Base-by-base conservation (phyloP, 108 stramenopile genomes). In the Stephanodiscus minutulus region DNA sequence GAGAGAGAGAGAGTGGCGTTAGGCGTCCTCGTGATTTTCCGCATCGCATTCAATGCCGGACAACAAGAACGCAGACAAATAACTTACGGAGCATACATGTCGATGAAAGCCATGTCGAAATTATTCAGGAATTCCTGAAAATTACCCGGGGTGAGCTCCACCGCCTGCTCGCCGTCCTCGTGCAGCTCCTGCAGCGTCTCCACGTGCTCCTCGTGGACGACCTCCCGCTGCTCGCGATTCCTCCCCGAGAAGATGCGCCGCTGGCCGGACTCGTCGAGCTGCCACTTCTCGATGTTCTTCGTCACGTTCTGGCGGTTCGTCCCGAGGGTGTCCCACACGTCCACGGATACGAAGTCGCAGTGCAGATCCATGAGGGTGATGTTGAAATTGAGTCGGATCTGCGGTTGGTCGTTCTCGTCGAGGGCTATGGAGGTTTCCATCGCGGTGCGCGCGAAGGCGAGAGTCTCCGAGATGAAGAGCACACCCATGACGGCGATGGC, bases 281-380 rank as follows among this genome's bases (percentile, higher is more conserved):
- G 96, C 98, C 98, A 98, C 84, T 97, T 98, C 77, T 97, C 92
- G n/a, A 98, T 90, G 68, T 98, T 98, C 63, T 94, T 92, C 72
- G 96, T 98, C 6, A 98, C 93, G 79, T 98, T 98, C 73, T 97
- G 92, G 28, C 89, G 85, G 77, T 97, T 96, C 10, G 97, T 98
- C 35, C 98, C 98, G 54, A 95, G 77, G 44, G 92, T 90, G 67
- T 94, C 96, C 88, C 88, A 91, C 0, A 94, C 94, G 74, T 94
- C 97, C n/a, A 96, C 91, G 11, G 72, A 66, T 15, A 95, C 89
- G 72, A 87, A 97, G 70, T 97, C 97, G 74, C 97, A 97, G 60
- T 95, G 90, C 33, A 97, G 56, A 76, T 92, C 94, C 62, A 94
- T 76, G 62, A 97, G 58, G 43, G 95, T 97, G 21, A 97, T 89